These are phyloP conservation scores for Cercospora beticola DNA, from an alignment of 2,329 filamentous ascomycete species.

Conservation along the genomic window DNA sequence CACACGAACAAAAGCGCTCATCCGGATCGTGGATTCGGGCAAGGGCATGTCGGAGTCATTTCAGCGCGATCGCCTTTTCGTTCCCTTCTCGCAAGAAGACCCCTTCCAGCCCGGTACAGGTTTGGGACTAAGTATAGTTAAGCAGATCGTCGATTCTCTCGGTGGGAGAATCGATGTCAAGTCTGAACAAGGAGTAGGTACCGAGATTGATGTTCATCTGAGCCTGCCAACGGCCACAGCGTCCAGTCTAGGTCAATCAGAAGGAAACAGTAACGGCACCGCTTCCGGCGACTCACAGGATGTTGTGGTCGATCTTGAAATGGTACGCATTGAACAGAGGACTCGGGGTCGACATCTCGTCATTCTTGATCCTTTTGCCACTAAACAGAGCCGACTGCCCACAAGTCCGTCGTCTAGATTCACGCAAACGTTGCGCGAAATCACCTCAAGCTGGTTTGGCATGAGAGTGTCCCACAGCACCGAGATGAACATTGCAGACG, in stretches of 20 bases:
- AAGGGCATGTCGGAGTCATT: slow-evolving; percentile 38
- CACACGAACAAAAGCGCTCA: slow-evolving; percentile 24
- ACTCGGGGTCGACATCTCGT: slow-evolving; percentile 26
- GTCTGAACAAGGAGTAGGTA: slow-evolving; percentile 44
- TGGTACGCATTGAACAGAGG: slow-evolving; percentile 15
- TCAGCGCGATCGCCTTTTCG: slow-evolving; percentile 34
- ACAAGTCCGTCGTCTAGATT: slow-evolving; percentile 22
- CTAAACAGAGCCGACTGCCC: background rate
- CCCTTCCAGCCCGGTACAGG: slow-evolving; percentile 37
- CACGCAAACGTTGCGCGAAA: slow-evolving; percentile 25
- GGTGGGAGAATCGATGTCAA: slow-evolving; percentile 59
- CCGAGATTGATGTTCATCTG: slow-evolving; percentile 28
- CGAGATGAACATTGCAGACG: slow-evolving; percentile 21
- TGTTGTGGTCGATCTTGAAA: slow-evolving; percentile 14
- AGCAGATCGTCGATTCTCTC: slow-evolving; percentile 57
- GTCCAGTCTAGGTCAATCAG: background rate
- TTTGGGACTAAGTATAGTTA: slow-evolving; percentile 41
- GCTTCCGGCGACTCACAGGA: background rate
- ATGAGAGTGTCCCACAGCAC: slow-evolving; percentile 24
- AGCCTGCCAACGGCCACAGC: slow-evolving; percentile 21
- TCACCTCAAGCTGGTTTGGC: slow-evolving; percentile 28
- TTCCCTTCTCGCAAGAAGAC: slow-evolving; percentile 40
- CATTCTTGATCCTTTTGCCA: slow-evolving; percentile 20
- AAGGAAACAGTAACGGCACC: background rate
- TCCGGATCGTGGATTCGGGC: slow-evolving; percentile 35